phyloP scores from a whole-genome alignment of 1,284 basidiomycete species.

The Boletus mariae region DNA sequence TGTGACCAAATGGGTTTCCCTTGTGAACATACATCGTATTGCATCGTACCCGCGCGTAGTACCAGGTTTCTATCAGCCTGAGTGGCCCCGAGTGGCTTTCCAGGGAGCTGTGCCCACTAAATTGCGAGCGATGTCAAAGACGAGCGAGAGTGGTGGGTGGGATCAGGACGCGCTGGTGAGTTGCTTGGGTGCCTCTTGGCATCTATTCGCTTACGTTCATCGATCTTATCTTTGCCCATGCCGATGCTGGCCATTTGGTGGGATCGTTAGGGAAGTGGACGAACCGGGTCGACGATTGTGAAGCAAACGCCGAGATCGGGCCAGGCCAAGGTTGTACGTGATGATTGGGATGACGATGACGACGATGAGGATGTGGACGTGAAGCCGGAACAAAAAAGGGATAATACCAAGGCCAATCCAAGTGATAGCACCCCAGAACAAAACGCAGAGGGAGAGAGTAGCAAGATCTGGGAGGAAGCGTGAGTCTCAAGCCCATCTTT shows the following conservation, averaged over 20 bases:
- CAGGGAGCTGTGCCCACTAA: background rate
- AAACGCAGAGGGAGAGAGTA: slow-evolving; percentile 28
- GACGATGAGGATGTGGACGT: slow-evolving; percentile 29
- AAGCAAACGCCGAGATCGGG: slow-evolving; percentile 5
- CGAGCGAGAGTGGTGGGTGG: slow-evolving; percentile 12
- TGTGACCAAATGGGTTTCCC: background rate
- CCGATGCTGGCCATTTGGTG: background rate
- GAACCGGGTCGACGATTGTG: slow-evolving; percentile 1
- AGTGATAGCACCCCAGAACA: background rate
- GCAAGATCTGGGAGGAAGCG: slow-evolving; percentile 45
- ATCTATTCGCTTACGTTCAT: slow-evolving; percentile 13
- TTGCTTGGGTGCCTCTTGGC: background rate
- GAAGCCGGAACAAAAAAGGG: background rate
- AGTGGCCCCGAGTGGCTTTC: background rate
- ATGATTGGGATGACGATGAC: slow-evolving; percentile 43
- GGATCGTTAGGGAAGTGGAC: slow-evolving; percentile 8
- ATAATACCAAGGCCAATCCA: background rate
- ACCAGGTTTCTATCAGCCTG: background rate
- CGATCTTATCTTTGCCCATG: background rate
- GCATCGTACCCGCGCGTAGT: background rate
- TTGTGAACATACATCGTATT: background rate
- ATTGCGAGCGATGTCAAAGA: slow-evolving; percentile 11
- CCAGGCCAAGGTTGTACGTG: slow-evolving; percentile 27
- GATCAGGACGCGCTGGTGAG: slow-evolving; percentile 19
- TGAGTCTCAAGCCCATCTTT: slow-evolving; percentile 26